Evolutionary conservation across 2,329 filamentous ascomycete species (phyloP), one percentile per base, ranked within the genome.

Genomic region (Madurella mycetomatis): DNA sequence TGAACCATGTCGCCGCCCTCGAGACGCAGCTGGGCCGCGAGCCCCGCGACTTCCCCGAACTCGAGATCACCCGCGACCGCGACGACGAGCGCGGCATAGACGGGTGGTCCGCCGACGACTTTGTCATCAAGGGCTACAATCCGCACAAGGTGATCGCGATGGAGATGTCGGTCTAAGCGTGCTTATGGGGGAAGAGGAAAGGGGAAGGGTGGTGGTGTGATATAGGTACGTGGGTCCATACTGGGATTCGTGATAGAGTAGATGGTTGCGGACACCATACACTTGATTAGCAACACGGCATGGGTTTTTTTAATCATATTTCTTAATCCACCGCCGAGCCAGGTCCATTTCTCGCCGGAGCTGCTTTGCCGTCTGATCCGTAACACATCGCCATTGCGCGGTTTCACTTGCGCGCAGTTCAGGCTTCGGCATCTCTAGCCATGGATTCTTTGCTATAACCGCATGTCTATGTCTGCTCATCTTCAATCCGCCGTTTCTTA

Each of bases 91-190:
- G 17, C 13, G 37, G 30, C 1, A 90, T 97, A 64, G 94, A 99
- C 69, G 90, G 90, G 1, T 97, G 94, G 91, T 85, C 83, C 69
- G 77, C 84, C 1, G 90, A 95, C 61, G 92, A 99, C 57, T 92
- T 99, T 69, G 84, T 87, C 55, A 82, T 99, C 5, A 79, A 88
- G 65, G 92, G 87, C 0, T 99, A 99, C 70, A 83, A 92, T 47
- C 92, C 94, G 53, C 90, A 96, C 70, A 92, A 92, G 75, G 81
- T 81, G 5, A 95, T 99, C 73, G 82, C 88, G 43, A 99, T 99
- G 94, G 96, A 97, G 76, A 99, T 99, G 94, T 95, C 90, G 67
- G 92, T 97, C 12, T 66, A 43, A 59, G 41, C 15, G 15, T 15
- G 34, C 9, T 37, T 37, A 9, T 37, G 34, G 25, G 25, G 25